Percentiles rank a stretch among this genome's conserved stretches.
Conservation (phyloP, 495 filamentous ascomycete species). For the Lepraria neglecta region DNA sequence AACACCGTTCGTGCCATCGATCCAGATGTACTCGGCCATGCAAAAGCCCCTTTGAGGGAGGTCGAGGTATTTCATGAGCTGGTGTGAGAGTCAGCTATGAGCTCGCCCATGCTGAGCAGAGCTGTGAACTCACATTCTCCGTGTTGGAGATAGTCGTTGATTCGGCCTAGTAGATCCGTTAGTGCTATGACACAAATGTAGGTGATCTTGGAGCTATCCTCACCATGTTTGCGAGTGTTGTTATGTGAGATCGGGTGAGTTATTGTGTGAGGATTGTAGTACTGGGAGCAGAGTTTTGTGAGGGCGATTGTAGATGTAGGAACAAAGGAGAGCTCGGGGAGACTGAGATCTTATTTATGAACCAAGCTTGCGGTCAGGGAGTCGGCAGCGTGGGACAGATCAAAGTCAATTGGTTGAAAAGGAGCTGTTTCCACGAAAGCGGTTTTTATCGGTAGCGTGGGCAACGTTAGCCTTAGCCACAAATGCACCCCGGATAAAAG, state of each 20-base stretch:
- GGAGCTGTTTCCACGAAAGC: constrained; percentile 10
- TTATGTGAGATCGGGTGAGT: background rate
- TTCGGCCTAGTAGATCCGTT: constrained; percentile 37
- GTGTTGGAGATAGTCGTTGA: constrained; percentile 61
- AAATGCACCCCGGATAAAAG: constrained; percentile 14
- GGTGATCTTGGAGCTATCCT: constrained; percentile 6
- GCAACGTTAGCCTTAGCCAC: constrained; percentile 9
- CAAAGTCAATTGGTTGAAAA: constrained; percentile 13
- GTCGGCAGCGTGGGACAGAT: background rate
- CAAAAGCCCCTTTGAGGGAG: constrained; percentile 81
- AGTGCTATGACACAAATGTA: background rate
- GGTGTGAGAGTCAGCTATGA: constrained; percentile 15
- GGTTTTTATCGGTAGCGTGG: constrained; percentile 10
- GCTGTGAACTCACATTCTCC: constrained; percentile 55
- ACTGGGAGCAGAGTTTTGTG: background rate
- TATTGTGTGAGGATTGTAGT: background rate
- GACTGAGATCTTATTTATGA: constrained; percentile 15
- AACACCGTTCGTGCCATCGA: constrained; percentile 69
- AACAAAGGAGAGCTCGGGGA: constrained; percentile 4
- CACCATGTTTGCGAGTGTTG: constrained; percentile 25
- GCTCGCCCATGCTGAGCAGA: background rate
- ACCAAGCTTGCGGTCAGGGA: background rate
- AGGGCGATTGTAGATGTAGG: background rate
- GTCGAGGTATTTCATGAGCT: constrained; percentile 88
- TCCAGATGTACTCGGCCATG: constrained; percentile 98